Evolutionary conservation across 768 basidiomycete species (phyloP), one percentile per base, ranked within the genome.

Genomic region (Phlegmacium glaucopus): DNA sequence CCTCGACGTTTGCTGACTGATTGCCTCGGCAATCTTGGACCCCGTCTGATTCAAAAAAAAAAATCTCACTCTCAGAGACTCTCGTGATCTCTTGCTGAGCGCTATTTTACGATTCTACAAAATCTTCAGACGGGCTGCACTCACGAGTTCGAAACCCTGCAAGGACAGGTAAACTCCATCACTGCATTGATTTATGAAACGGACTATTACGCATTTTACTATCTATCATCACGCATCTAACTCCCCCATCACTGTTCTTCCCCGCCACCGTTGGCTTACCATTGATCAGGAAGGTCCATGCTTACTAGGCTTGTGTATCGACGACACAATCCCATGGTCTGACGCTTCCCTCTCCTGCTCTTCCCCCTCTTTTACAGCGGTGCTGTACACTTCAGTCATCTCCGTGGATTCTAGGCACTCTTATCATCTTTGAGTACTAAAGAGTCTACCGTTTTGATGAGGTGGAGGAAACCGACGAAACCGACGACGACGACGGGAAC

Each of bases 111-210:
- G 50, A 49, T 39, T 45, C 55, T 54, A 58, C n/a, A 55, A 60
- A 47, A 48, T 52, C 47, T 58, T 62, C 64, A 60, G 57, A 61
- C 63, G 66, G 32, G 61, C 60, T 52, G 48, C 58, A 39, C 54
- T 60, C 61, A 66, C 72, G 72, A 75, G 69, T 66, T 64, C 68
- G 71, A 34, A 34, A 73, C 64, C 73, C 77, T 79, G 77, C 78
- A 70, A 69, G 79, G 79, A 66, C 68, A 79, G 77, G 74, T 75
- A 65, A 22, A 71, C 46, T 44, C 35, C 42, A 28, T 46, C 29
- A 55, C 70, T 68, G 72, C 66, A 74, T 72, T 72, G 67, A 72
- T 71, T 77, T 77, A 80, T 79, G 69, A 77, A 67, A 73, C 64
- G 74, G 71, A 74, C 72, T 61, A 48, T 48, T 56, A 68, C 71